Evolutionary conservation across 768 basidiomycete genomes (phyloP).

Genomic region (Boletus reticuloceps): DNA sequence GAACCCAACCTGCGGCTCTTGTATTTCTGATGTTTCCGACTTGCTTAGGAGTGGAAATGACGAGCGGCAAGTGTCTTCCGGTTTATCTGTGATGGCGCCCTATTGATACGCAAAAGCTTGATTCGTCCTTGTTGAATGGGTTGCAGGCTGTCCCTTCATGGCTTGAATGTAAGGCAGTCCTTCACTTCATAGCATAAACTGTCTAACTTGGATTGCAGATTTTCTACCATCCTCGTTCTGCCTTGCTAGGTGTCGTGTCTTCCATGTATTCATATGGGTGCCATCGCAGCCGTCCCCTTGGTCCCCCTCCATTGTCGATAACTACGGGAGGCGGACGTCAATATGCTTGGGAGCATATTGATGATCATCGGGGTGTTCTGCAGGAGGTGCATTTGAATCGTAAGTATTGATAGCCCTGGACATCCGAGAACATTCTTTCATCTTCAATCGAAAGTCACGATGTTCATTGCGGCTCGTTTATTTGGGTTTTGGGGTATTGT

Average conservation of each 20-base stretch:
- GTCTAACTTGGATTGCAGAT: background rate
- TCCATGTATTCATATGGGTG: slow-evolving; percentile 62
- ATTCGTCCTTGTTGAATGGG: slow-evolving; percentile 61
- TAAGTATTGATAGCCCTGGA: background rate
- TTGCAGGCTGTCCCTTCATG: slow-evolving; percentile 58
- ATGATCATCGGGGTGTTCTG: slow-evolving; percentile 9
- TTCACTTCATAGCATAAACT: background rate
- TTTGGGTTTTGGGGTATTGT: slow-evolving; percentile 9
- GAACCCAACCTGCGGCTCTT: slow-evolving; percentile 52
- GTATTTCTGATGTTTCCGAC: slow-evolving; percentile 54
- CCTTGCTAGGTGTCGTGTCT: slow-evolving; percentile 11
- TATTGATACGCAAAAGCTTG: slow-evolving; percentile 8
- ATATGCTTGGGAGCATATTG: slow-evolving; percentile 13
- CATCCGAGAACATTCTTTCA: background rate
- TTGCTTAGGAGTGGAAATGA: slow-evolving; percentile 15
- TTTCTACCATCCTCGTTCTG: background rate
- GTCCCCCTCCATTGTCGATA: slow-evolving; percentile 9
- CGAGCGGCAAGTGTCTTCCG: slow-evolving; percentile 1
- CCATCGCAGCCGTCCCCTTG: slow-evolving; percentile 50
- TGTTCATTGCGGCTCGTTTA: slow-evolving; percentile 19
- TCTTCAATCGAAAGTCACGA: slow-evolving; percentile 2
- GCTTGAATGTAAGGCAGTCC: slow-evolving; percentile 43
- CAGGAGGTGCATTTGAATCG: slow-evolving; percentile 16
- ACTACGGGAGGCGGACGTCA: slow-evolving; percentile 11
- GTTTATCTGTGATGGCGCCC: background rate